Base-by-base conservation (phyloP, 257 asterid genomes). In the Nicotiana attenuata region DNA sequence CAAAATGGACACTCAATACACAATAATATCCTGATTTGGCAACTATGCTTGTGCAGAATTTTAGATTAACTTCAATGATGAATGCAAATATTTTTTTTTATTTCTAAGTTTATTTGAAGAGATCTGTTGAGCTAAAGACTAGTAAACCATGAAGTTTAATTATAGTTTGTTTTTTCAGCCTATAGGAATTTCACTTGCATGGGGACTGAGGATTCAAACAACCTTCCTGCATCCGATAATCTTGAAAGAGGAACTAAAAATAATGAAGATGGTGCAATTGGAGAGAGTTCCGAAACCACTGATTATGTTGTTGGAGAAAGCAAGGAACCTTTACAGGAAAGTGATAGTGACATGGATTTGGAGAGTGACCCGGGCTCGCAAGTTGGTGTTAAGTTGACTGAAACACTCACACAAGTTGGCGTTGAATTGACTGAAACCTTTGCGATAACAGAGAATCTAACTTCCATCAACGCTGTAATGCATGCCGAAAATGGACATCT, bases 141-240 rank as follows among this genome's bases (percentile, higher is more conserved):
- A 41, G n/a, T 24, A 19, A 22, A 47, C 63, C 53, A 41, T 80
- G 64, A 63, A 22, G 82, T 63, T 80, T 22, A 47, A 63, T 65
- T 80, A n/a, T 50, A 41, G 77, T 45, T 57, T 75, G 76, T 38
- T n/a, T 64, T 38, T 81, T 81, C 65, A 26, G 80, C 10, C 67
- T 66, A 60, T 2, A 16, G 57, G 19, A 57, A 80, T 31, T 26
- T 53, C 67, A 69, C 71, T 20, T 16, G 83, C 57, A 93, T 95
- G 98, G 96, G 90, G 75, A 84, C 88, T 28, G 95, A 86, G 88
- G 93, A 92, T 81, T 56, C 87, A 38, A 90, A 83, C 75, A 76
- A 82, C 83, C 87, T 83, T 80, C 92, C 89, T 56, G 88, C 89
- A 84, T 89, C 91, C 19, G 84, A 90, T 86, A 83, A 83, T 57